These are phyloP conservation scores for Colletotrichum acutatum DNA, from an alignment of 2,329 filamentous ascomycete genomes.

Conservation along the genomic window DNA sequence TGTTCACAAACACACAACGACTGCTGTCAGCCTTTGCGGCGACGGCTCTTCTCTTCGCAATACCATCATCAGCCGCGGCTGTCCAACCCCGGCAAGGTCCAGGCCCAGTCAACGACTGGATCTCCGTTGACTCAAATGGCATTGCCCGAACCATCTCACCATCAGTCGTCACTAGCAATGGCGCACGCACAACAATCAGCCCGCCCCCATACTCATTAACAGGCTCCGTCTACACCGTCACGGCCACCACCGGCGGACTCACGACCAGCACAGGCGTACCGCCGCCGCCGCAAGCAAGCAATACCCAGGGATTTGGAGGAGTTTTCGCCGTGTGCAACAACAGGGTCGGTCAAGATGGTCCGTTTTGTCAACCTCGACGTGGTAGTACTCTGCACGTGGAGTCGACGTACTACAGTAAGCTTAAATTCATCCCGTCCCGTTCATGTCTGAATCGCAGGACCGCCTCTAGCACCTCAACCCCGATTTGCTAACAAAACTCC, in stretches of 20 bases:
- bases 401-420: slow-evolving; percentile 47
- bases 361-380: slow-evolving; percentile 46
- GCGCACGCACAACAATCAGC: slow-evolving; percentile 42
- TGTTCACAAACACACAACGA: slow-evolving; percentile 17
- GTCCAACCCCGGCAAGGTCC: slow-evolving; percentile 24
- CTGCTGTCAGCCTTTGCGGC: slow-evolving; percentile 17
- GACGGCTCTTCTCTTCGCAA: slow-evolving; percentile 14
- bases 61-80: slow-evolving; percentile 18
- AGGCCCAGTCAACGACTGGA: slow-evolving; percentile 41
- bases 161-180: slow-evolving; percentile 40
- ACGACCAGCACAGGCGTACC: slow-evolving; percentile 45
- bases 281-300: slow-evolving; percentile 45
- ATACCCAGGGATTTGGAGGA: slow-evolving; percentile 39
- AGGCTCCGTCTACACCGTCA: slow-evolving; percentile 44
- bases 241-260: slow-evolving; percentile 36
- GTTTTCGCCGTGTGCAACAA: slow-evolving; percentile 44
- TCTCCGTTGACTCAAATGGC: slow-evolving; percentile 45
- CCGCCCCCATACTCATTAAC: slow-evolving; percentile 43
- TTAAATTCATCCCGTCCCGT: neutral
- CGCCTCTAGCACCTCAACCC: neutral
- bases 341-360: slow-evolving; percentile 40
- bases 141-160: slow-evolving; percentile 43
- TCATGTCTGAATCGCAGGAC: neutral
- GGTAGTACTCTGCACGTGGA: slow-evolving; percentile 44
- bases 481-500: neutral